Conservation (phyloP, 257 asterid genomes). For the Ehretia macrophylla region DNA sequence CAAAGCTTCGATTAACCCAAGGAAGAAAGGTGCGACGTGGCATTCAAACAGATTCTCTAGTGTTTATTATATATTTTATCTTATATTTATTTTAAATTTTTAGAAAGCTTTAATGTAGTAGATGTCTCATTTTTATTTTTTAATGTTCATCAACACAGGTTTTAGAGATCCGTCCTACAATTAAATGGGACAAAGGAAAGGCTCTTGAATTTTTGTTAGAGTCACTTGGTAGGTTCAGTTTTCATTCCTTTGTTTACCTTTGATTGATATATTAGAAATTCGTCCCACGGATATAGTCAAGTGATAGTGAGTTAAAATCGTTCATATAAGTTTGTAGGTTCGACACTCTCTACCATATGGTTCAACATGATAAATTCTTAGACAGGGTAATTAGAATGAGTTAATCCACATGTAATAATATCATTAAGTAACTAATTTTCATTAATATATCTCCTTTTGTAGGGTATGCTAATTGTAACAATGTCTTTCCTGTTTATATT, state of each 20-base stretch:
- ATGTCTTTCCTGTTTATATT: constrained; percentile 81
- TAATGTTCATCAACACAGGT: constrained; percentile 42
- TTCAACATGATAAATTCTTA: too few species aligned
- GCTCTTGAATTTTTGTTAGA: constrained; percentile 86
- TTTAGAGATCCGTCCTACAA: constrained; percentile 85
- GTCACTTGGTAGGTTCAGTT: constrained; percentile 70
- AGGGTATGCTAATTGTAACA: constrained; percentile 51
- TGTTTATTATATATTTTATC: not conserved
- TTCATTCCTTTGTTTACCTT: not conserved
- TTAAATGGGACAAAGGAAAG: constrained; percentile 99
- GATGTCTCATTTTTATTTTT: not conserved
- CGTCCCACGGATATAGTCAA: too few species aligned
- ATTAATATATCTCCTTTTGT: not conserved
- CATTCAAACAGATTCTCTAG: not conserved
- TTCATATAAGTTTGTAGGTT: too few species aligned
- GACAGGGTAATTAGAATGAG: too few species aligned
- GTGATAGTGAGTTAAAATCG: too few species aligned
- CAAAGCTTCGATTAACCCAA: constrained; percentile 66
- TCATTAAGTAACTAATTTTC: not conserved
- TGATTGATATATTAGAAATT: not conserved
- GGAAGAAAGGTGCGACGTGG: constrained; percentile 70
- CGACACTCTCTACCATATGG: too few species aligned
- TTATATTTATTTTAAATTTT: constrained; percentile 1
- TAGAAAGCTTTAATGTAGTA: not conserved
- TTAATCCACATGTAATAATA: not conserved